Base-by-base conservation (phyloP, 768 basidiomycete species). In the Leucocoprinus leucothites region DNA sequence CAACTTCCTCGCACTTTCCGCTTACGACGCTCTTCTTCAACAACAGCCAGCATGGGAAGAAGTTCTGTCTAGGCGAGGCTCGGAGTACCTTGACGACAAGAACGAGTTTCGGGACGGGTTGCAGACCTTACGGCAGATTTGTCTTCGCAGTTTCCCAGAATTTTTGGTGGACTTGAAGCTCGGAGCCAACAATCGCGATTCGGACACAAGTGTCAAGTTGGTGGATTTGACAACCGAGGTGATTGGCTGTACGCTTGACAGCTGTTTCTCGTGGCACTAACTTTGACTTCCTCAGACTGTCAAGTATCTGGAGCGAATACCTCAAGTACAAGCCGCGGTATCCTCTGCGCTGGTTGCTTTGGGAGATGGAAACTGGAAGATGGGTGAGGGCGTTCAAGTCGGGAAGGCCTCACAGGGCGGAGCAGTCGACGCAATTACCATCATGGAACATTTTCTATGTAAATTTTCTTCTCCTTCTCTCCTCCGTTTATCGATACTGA, bases 281-380 rank as follows among this genome's bases (percentile, higher is more conserved):
- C 38, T 14, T 14, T 36, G 21, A 9, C 42, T 59, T 9, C n/a
- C 54, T 22, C 60, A 90, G 87, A 85, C 86, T 0, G 77, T 87
- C 16, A 74, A 78, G 40, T 93, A 89, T 63, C 65, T 94, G 58
- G 81, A 87, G 53, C 75, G 79, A 50, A 70, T 94, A 2, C 87
- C 89, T 0, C 81, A 85, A 48, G 87, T 92, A 2, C 78, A 83
- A 52, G 76, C 73, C 16, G 89, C 87, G 1, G 88, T 85, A 9
- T 80, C 79, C 1, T 74, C 87, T 1, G 84, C 85, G 0, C 71
- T 93, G 35, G 65, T 82, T 38, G 80, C 84, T 1, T 78, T 94
- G 0, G 91, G 91, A 0, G 91, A 94, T 57, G 91, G 91, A 9
- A 93, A 93, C 60, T 93, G 91, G 91, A 89, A 83, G 69, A 93